Evolutionary conservation across 495 filamentous ascomycete species (phyloP).

Genomic region (Durotheca rogersii): DNA sequence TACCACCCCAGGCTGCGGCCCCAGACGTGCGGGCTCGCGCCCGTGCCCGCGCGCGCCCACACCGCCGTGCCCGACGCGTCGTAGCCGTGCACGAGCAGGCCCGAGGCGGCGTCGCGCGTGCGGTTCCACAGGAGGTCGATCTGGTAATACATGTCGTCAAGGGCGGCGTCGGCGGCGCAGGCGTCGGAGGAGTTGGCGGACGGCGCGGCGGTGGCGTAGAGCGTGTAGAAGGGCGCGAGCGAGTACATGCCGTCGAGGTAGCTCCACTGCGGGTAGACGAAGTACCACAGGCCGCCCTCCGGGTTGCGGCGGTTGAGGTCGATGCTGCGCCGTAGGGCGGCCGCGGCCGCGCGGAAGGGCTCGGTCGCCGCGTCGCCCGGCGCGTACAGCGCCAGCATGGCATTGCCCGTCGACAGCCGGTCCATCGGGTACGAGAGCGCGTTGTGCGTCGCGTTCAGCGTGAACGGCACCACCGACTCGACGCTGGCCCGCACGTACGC

Average conservation of each 20-base stretch:
- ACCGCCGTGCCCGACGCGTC: conserved; percentile 52
- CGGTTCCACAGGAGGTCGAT: conserved; percentile 54
- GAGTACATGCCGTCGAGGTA: conserved; percentile 53
- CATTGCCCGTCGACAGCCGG: conserved; percentile 41
- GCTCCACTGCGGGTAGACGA: conserved; percentile 47
- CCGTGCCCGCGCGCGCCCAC: conserved; percentile 58
- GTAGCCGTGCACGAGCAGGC: conserved; percentile 59
- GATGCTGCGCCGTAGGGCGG: conserved; percentile 42
- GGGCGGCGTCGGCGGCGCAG: conserved; percentile 7
- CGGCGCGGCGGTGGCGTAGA: conserved; percentile 17
- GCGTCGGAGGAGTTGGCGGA: conserved; percentile 2
- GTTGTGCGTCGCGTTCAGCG: conserved; percentile 39
- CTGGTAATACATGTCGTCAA: conserved; percentile 52
- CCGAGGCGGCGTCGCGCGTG: conserved; percentile 44
- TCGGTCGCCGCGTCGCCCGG: conserved; percentile 30
- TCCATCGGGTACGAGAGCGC: conserved; percentile 42
- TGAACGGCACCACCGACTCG: conserved; percentile 31
- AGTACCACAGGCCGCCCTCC: conserved; percentile 49
- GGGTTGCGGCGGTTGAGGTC: conserved; percentile 43
- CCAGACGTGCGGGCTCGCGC: conserved; percentile 59
- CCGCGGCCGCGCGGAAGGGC: conserved; percentile 31
- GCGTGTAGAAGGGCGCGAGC: conserved; percentile 40
- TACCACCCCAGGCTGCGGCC: conserved; percentile 62
- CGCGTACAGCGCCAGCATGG: conserved; percentile 36
- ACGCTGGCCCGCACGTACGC: conserved; percentile 32